These are phyloP conservation scores for Bipolaris oryzae DNA, from an alignment of 2,329 filamentous ascomycete genomes.

Conservation along the genomic window DNA sequence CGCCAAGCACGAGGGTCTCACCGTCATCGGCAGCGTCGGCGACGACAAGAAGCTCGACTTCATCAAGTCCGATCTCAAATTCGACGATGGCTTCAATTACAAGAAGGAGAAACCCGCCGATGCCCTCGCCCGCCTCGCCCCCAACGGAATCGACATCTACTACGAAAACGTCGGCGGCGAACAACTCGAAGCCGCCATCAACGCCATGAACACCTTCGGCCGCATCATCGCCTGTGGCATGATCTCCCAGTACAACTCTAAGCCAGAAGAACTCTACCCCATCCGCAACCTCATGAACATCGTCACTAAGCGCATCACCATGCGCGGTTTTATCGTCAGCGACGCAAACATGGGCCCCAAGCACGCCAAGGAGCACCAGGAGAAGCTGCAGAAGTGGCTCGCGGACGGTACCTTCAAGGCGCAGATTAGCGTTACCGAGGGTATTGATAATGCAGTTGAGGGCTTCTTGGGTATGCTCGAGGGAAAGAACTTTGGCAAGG, in stretches of 20 bases:
- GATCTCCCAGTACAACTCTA: slow-evolving; percentile 78
- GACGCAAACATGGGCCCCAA: slow-evolving; percentile 69
- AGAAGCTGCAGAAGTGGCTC: slow-evolving; percentile 78
- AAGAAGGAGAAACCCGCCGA: slow-evolving; percentile 76
- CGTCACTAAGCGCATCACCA: slow-evolving; percentile 70
- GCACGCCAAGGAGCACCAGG: slow-evolving; percentile 73
- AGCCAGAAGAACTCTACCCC: slow-evolving; percentile 63
- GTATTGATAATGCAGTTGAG: slow-evolving; percentile 77
- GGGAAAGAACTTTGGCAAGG: slow-evolving; percentile 87
- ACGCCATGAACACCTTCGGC: slow-evolving; percentile 67
- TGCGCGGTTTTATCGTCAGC: slow-evolving; percentile 77
- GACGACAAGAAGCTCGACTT: slow-evolving; percentile 80
- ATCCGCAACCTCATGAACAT: slow-evolving; percentile 70
- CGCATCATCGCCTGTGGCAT: slow-evolving; percentile 67
- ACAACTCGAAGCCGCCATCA: slow-evolving; percentile 71
- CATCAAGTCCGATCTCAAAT: slow-evolving; percentile 71
- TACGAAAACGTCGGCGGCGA: slow-evolving; percentile 82
- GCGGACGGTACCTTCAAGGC: slow-evolving; percentile 75
- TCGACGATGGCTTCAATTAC: slow-evolving; percentile 84
- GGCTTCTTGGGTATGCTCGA: slow-evolving; percentile 76
- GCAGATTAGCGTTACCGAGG: slow-evolving; percentile 70
- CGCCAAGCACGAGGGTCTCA: slow-evolving; percentile 79
- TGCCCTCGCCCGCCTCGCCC: slow-evolving; percentile 72
- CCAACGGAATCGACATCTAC: slow-evolving; percentile 81
- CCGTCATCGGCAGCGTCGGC: slow-evolving; percentile 80